Evolutionary conservation across 768 basidiomycete genomes (phyloP), one percentile per base, ranked within the genome.

Genomic region (Rhodotorula kratochvilovae): DNA sequence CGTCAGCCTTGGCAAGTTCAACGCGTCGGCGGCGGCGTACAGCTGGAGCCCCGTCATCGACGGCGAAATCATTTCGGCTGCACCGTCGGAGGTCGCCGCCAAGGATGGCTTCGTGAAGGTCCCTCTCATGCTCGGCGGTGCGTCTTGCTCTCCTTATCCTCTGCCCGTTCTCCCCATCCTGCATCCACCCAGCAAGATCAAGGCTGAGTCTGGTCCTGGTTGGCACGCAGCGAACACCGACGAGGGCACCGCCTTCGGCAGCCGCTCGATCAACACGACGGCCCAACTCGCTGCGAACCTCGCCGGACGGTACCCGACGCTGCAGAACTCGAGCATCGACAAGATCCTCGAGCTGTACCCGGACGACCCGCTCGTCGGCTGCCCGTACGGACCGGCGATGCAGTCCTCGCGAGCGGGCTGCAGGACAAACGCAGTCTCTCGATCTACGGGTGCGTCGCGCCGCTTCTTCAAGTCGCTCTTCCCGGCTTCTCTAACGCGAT

Each of bases 301-400:
- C 19, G 46, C 29, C 13, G 21, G 6, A 4, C 31, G 42, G 19
- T 63, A 60, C 66, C 51, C 63, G 19, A 25, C 43, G 39, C 43
- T 75, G 15, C 53, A 60, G 23, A 61, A 65, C 42, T 39, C 54
- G 23, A 69, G 67, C 27, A 31, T 72, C 58, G 53, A 58, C 2
- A 16, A 60, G 13, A 53, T 76, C 61, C 61, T 68, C n/a, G 61
- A 58, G 21, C 39, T 63, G 3, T 77, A 71, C 61, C 66, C 73
- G 25, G 50, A 72, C 39, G 71, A 74, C 23, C 72, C 63, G 0
- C 43, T 59, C 1, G n/a, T 56, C 25, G 77, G 77, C 3, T 74
- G 68, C 57, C 77, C 77, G 0, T 76, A 64, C 73, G 55, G 64
- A 76, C 76, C 0, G 77, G 77, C 11, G 75, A 75, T 45, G 67